These are phyloP conservation scores for Juglanconis sp. DNA, from an alignment of 2,329 filamentous ascomycete species.

Conservation along the genomic window DNA sequence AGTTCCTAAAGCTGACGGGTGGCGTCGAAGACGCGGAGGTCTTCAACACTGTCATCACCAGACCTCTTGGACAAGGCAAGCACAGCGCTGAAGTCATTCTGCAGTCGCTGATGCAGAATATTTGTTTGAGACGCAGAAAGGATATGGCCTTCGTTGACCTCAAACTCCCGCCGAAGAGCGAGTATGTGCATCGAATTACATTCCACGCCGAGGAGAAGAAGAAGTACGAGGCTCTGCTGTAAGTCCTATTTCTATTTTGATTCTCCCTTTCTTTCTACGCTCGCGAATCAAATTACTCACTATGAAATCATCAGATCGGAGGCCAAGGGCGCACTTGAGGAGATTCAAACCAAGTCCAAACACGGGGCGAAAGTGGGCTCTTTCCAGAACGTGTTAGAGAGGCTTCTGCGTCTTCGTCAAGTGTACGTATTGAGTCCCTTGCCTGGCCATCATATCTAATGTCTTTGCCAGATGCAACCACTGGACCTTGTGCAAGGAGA, in stretches of 20 bases:
- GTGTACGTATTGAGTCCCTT: constrained; percentile 41
- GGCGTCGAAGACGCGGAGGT: constrained; percentile 70
- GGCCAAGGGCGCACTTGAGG: constrained; percentile 67
- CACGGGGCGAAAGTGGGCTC: constrained; percentile 43
- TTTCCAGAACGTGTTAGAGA: constrained; percentile 76
- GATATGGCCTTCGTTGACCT: constrained; percentile 86
- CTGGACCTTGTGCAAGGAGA: constrained; percentile 76
- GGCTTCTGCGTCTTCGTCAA: constrained; percentile 78
- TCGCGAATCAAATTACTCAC: neutral
- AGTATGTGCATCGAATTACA: constrained; percentile 72
- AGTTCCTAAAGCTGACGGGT: constrained; percentile 72
- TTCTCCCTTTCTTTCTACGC: neutral
- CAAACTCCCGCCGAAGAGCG: constrained; percentile 71
- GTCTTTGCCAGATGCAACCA: constrained; percentile 65
- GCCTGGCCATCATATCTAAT: constrained; percentile 21
- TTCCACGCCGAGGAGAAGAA: constrained; percentile 71
- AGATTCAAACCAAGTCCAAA: constrained; percentile 49
- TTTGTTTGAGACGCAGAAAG: constrained; percentile 79
- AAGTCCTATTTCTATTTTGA: constrained; percentile 30
- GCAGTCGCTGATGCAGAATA: constrained; percentile 73
- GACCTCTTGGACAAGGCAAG: constrained; percentile 60
- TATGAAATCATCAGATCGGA: constrained; percentile 49
- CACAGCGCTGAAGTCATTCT: constrained; percentile 60
- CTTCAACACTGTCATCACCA: constrained; percentile 70
- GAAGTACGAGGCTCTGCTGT: constrained; percentile 73